A percentile compares a stretch with the other conserved stretches of the same genome.
Evolutionary conservation across 1,139 yeast genomes (phyloP).

Genomic region (Geotrichum citri-aurantii): DNA sequence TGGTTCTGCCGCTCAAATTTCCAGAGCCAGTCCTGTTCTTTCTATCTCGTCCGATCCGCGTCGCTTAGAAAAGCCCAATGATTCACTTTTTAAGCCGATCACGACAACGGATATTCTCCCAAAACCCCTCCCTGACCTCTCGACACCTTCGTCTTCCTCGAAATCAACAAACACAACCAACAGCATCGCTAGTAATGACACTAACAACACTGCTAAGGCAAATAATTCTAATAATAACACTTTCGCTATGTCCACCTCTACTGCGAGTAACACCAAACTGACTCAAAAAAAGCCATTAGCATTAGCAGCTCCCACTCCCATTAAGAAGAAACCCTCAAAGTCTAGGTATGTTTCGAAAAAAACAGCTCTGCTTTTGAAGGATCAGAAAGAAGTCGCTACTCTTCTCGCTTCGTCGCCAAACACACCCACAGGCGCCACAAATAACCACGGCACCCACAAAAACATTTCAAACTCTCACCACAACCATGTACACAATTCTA

Average conservation of each 20-base stretch:
- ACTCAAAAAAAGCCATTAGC: neutral
- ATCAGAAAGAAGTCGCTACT: neutral
- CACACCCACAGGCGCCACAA: neutral
- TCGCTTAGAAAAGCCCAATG: neutral
- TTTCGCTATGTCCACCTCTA: too few species aligned
- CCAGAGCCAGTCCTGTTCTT: neutral
- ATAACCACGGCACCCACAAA: neutral
- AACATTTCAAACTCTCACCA: neutral
- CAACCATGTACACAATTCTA: neutral
- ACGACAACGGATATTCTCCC: neutral
- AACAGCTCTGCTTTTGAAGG: neutral
- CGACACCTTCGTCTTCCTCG: neutral
- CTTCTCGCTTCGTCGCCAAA: neutral
- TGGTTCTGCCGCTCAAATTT: neutral
- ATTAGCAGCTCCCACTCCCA: neutral
- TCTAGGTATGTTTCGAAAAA: neutral
- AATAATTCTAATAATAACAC: neutral
- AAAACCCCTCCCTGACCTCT: neutral
- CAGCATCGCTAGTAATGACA: neutral
- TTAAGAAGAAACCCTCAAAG: neutral
- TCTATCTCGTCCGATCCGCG: neutral
- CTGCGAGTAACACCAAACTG: neutral
- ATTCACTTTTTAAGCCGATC: neutral
- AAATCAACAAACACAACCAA: too few species aligned
- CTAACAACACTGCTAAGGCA: neutral